Percentiles rank a stretch among this genome's conserved stretches.
Conservation (phyloP, 2,329 filamentous ascomycete genomes). For the Botrytis aclada region DNA sequence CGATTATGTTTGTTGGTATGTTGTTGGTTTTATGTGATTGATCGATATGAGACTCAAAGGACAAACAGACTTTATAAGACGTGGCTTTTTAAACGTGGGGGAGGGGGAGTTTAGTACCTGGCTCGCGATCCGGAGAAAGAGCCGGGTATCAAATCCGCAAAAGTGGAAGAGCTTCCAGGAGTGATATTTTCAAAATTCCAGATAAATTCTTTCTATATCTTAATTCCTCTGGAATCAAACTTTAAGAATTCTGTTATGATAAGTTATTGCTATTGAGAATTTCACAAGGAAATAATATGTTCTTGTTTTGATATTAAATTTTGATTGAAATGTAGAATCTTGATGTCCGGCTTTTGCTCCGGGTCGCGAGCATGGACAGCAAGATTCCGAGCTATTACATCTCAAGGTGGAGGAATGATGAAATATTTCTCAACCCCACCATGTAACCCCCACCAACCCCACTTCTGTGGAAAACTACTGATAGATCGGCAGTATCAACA, state of each 20-base stretch:
- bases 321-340: neutral
- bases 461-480: neutral
- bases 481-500: neutral
- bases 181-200: neutral
- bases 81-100: slow-evolving; percentile 11
- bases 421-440: slow-evolving; percentile 1
- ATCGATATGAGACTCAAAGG: neutral
- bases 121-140: neutral
- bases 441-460: neutral
- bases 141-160: neutral
- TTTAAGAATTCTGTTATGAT: rapidly evolving
- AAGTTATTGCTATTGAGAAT: rapidly evolving
- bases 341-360: neutral
- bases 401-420: slow-evolving; percentile 1
- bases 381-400: neutral
- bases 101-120: neutral
- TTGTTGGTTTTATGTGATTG: neutral
- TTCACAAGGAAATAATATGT: neutral
- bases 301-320: neutral
- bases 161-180: neutral
- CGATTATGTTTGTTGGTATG: neutral
- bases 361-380: neutral
- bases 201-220: neutral
- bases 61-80: neutral
- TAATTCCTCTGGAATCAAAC: neutral